Conservation (phyloP, 1,139 yeast species). For the Suhomyces maxii region DNA sequence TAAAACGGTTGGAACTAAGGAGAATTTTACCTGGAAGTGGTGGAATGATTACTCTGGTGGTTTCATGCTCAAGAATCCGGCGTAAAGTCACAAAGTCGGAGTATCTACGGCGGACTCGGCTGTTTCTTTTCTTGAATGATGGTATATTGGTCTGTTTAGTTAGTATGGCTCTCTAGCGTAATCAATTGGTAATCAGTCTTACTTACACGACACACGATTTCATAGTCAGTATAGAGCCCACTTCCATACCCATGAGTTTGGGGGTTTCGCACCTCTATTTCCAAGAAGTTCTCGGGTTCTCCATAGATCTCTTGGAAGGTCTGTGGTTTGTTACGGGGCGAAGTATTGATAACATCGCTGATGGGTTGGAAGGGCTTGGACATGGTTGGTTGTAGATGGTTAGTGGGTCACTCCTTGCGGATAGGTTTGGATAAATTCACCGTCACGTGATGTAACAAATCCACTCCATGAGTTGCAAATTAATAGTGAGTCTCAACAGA, state of each 20-base stretch:
- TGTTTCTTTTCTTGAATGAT: slow-evolving; percentile 65
- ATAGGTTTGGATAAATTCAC: background rate
- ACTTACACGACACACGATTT: slow-evolving; percentile 70
- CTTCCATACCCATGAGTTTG: slow-evolving; percentile 74
- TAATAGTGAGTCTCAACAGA: too few relatives aligned
- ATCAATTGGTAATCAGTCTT: background rate
- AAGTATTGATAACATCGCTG: slow-evolving; percentile 42
- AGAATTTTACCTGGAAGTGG: slow-evolving; percentile 83
- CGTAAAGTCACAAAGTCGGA: slow-evolving; percentile 86
- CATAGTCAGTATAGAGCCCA: slow-evolving; percentile 85
- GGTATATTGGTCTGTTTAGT: slow-evolving; percentile 66
- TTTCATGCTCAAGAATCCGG: slow-evolving; percentile 71
- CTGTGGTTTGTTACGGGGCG: slow-evolving; percentile 52
- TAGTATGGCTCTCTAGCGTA: slow-evolving; percentile 13
- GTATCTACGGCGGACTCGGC: slow-evolving; percentile 81
- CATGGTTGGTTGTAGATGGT: slow-evolving; percentile 19
- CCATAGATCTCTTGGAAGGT: slow-evolving; percentile 84
- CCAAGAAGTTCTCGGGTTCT: slow-evolving; percentile 92
- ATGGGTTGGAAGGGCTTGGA: slow-evolving; percentile 49
- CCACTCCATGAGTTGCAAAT: too few relatives aligned
- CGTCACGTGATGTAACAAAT: slow-evolving; percentile 1
- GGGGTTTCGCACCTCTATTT: slow-evolving; percentile 80
- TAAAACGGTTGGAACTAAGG: slow-evolving; percentile 69
- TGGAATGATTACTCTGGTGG: slow-evolving; percentile 79
- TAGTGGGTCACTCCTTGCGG: background rate